Percentiles rank a stretch among this genome's conserved stretches.
These are phyloP conservation scores for Sugiyamaella smithiae DNA, from an alignment of 805 yeast species.

Conservation along the genomic window DNA sequence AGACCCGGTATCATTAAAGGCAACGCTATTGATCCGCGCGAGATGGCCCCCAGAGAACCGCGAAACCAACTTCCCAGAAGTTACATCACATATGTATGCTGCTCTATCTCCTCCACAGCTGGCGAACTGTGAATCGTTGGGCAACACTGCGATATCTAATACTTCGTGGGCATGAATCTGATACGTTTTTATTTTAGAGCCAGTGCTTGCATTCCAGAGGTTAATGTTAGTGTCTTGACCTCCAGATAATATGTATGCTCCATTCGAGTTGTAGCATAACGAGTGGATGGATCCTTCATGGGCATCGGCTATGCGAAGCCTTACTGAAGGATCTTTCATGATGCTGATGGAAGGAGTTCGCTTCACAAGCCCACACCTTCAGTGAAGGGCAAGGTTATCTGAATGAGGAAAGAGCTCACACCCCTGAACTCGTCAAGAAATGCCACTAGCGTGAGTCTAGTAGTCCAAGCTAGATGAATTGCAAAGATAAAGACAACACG, in stretches of 20 bases:
- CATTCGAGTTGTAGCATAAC: constrained; percentile 27
- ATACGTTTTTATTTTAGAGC: constrained; percentile 23
- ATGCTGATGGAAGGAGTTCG: too few species aligned
- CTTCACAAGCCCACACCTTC: too few species aligned
- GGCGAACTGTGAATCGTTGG: constrained; percentile 30
- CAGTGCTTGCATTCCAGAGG: constrained; percentile 30
- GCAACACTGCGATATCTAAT: constrained; percentile 28
- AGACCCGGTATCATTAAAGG: constrained; percentile 26
- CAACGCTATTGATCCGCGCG: constrained; percentile 28
- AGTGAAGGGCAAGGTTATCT: too few species aligned
- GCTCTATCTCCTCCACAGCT: constrained; percentile 35
- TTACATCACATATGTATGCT: constrained; percentile 33
- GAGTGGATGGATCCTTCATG: constrained; percentile 28
- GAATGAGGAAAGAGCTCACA: too few species aligned
- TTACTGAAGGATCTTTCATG: neutral
- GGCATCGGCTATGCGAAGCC: neutral
- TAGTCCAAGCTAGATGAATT: too few species aligned
- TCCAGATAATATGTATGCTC: constrained; percentile 30
- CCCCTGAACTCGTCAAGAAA: too few species aligned
- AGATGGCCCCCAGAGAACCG: constrained; percentile 30
- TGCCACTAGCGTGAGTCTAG: too few species aligned
- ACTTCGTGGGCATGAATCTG: constrained; percentile 32
- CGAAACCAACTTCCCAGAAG: constrained; percentile 24
- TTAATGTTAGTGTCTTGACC: constrained; percentile 30
- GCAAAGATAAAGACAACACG: too few species aligned